These are phyloP conservation scores for Pythium scleroteichum DNA, from an alignment of 352 stramenopile genomes.

Conservation along the genomic window DNA sequence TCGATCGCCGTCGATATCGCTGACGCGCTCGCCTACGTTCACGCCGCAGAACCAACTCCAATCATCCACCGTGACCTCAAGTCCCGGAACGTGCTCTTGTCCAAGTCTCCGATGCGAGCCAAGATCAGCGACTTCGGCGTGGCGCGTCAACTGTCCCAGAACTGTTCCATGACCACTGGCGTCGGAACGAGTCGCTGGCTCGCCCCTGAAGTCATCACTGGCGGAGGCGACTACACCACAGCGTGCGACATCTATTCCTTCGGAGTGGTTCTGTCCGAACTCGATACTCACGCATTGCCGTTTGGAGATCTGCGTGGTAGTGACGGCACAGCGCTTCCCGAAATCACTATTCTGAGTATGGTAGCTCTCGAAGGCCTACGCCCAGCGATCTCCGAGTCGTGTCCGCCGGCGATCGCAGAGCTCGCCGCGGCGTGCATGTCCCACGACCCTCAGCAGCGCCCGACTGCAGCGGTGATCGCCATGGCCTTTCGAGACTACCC, in stretches of 20 bases:
- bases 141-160: background rate
- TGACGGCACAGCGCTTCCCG: background rate
- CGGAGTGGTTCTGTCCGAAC: constrained; percentile 4
- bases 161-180: background rate
- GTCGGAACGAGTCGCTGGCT: constrained; percentile 13
- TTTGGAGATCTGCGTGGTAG: background rate
- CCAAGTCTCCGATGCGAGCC: constrained; percentile 10
- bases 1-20: constrained; percentile 20
- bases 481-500: too few species aligned
- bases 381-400: background rate
- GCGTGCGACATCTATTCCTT: constrained; percentile 8
- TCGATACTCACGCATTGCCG: constrained; percentile 1
- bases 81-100: constrained; percentile 41
- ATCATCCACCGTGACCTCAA: constrained; percentile 41
- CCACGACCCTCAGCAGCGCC: background rate
- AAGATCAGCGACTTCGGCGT: constrained; percentile 30
- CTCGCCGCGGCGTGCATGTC: background rate
- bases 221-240: background rate
- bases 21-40: constrained; percentile 23
- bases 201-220: constrained; percentile 7
- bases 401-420: background rate
- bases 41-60: constrained; percentile 18
- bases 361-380: background rate
- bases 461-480: background rate
- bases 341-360: background rate